These are phyloP conservation scores for Whalleya microplaca DNA, from an alignment of 2,329 filamentous ascomycete genomes.

Conservation along the genomic window DNA sequence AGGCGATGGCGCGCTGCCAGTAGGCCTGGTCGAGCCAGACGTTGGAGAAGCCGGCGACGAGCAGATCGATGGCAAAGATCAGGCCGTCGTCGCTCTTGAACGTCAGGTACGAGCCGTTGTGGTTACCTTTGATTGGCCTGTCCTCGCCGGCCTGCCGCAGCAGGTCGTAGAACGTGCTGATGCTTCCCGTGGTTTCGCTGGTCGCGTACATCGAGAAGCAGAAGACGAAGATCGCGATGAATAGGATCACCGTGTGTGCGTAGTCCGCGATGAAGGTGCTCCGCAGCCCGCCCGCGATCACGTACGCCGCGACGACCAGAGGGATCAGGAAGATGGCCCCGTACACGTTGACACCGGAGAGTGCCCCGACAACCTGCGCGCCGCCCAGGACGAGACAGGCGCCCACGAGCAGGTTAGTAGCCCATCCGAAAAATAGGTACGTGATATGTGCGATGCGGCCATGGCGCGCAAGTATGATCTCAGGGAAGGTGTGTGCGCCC, in stretches of 20 bases:
- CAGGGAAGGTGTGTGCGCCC: constrained; percentile 46
- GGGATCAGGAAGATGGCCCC: constrained; percentile 46
- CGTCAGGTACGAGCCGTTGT: constrained; percentile 42
- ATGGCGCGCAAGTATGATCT: constrained; percentile 44
- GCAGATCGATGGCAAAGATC: constrained; percentile 42
- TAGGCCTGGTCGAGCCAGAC: constrained; percentile 48
- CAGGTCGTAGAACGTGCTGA: constrained; percentile 42
- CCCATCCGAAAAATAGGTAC: constrained; percentile 45
- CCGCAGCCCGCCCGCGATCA: constrained; percentile 44
- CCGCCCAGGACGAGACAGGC: constrained; percentile 44
- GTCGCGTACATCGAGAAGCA: constrained; percentile 42
- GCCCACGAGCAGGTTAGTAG: constrained; percentile 46
- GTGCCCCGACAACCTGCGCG: constrained; percentile 41
- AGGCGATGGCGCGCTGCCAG: constrained; percentile 49
- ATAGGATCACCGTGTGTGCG: constrained; percentile 45
- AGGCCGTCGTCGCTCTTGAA: constrained; percentile 42
- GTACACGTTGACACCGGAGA: constrained; percentile 47
- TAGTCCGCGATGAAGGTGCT: constrained; percentile 48
- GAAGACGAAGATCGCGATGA: constrained; percentile 44
- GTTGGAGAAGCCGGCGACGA: constrained; percentile 42
- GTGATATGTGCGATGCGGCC: constrained; percentile 42
- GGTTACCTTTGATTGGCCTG: constrained; percentile 40
- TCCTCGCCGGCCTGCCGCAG: constrained; percentile 37
- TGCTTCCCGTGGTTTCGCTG: constrained; percentile 27
- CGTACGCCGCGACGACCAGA: constrained; percentile 43